phyloP scores from a whole-genome alignment of 768 basidiomycete genomes.

The Chlorophyllum brunneum region DNA sequence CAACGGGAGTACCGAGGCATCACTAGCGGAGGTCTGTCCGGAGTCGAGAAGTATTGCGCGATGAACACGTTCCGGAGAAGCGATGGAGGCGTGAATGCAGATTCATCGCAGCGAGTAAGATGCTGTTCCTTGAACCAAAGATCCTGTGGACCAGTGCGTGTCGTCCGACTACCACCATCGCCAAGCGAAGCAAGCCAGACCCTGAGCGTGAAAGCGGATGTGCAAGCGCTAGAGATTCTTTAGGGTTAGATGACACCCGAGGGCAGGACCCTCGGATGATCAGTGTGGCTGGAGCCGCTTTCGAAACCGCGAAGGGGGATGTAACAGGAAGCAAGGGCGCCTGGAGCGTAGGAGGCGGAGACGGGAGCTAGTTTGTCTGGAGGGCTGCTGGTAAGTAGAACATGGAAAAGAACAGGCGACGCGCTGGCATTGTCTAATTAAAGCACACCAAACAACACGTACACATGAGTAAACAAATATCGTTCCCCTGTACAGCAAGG shows the following conservation, averaged over 20 bases:
- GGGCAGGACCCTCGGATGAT: slow-evolving; percentile 6
- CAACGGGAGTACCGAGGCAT: neutral
- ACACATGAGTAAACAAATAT: slow-evolving; percentile 4
- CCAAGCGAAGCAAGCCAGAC: neutral
- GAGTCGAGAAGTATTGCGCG: neutral
- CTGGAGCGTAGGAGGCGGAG: neutral
- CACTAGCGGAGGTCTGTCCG: slow-evolving; percentile 12
- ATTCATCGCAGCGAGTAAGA: slow-evolving; percentile 3
- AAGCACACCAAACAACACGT: slow-evolving; percentile 6
- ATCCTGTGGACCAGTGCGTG: neutral
- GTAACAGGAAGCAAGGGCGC: neutral
- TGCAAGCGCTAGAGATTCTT: neutral
- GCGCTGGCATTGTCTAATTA: neutral
- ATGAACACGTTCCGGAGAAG: slow-evolving; percentile 10
- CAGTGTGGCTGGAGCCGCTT: slow-evolving; percentile 9
- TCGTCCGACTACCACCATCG: slow-evolving; percentile 9
- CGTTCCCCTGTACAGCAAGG: no score
- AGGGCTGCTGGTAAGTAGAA: neutral
- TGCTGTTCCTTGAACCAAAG: neutral
- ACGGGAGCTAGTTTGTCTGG: neutral
- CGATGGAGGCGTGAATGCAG: neutral
- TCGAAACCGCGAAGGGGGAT: slow-evolving; percentile 6
- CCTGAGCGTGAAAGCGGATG: neutral
- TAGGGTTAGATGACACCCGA: slow-evolving; percentile 13
- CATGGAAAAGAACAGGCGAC: neutral